These are phyloP conservation scores for Echinochloa phyllopogon DNA, from an alignment of 176 grass and related monocot species.

Conservation along the genomic window DNA sequence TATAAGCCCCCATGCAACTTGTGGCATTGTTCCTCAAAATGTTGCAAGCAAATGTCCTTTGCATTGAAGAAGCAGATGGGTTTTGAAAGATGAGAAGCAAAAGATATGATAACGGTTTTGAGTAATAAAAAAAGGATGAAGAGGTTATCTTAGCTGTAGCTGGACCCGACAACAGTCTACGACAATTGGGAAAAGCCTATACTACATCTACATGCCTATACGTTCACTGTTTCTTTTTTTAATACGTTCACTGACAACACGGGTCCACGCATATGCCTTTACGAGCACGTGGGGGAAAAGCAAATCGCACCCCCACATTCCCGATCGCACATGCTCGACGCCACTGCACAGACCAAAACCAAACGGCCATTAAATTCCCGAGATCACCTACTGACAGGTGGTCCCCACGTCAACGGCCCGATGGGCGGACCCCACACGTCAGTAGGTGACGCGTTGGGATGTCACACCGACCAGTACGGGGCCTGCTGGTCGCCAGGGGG, in stretches of 20 bases:
- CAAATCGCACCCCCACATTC: constrained; percentile 21
- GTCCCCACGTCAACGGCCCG: not conserved
- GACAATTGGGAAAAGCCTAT: not conserved
- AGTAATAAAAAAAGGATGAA: too few species aligned
- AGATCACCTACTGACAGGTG: not conserved
- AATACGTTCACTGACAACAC: not conserved
- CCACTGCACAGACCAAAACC: not conserved
- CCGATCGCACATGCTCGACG: constrained; percentile 25
- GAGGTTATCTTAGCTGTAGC: not conserved
- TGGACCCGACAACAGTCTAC: not conserved
- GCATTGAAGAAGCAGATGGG: too few species aligned
- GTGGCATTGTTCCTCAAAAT: too few species aligned
- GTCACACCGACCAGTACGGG: not conserved
- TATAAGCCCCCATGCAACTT: too few species aligned
- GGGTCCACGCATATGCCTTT: constrained; percentile 2
- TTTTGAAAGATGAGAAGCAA: too few species aligned
- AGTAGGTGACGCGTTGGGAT: not conserved
- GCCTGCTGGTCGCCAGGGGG: constrained; percentile 34
- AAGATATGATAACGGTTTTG: too few species aligned
- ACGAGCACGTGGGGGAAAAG: constrained; percentile 50
- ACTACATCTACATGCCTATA: not conserved
- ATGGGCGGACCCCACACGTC: not conserved
- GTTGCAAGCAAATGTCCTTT: too few species aligned
- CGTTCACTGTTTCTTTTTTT: too few species aligned
- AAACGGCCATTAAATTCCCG: not conserved